These are phyloP conservation scores for Periconia sp. DNA, from an alignment of 2,329 filamentous ascomycete species.

Conservation along the genomic window DNA sequence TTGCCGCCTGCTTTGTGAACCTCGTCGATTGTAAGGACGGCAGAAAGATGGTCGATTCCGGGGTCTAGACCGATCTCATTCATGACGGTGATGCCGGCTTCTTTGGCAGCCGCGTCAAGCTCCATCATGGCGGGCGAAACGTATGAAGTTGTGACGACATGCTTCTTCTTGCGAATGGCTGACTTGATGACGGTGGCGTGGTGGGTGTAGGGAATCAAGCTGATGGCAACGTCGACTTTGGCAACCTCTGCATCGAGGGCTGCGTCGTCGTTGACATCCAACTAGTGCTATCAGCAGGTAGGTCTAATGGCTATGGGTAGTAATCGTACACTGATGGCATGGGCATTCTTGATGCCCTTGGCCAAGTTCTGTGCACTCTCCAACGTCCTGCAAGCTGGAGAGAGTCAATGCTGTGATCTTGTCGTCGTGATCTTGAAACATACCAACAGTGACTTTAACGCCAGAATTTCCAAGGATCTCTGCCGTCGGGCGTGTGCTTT, in stretches of 20 bases:
- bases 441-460: constrained; percentile 64
- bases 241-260: constrained; percentile 82
- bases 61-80: constrained; percentile 75
- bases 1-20: constrained; percentile 90
- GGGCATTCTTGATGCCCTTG: constrained; percentile 71
- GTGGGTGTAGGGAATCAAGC: constrained; percentile 77
- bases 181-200: constrained; percentile 84
- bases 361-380: constrained; percentile 77
- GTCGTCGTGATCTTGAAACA: constrained; percentile 13
- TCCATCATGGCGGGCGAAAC: constrained; percentile 92
- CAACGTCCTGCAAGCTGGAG: constrained; percentile 78
- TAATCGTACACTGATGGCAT: constrained; percentile 63
- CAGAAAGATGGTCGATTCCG: constrained; percentile 77
- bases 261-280: constrained; percentile 79
- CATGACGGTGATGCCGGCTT: constrained; percentile 94
- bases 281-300: constrained; percentile 51
- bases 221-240: constrained; percentile 76
- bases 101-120: constrained; percentile 81
- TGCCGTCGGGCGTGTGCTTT: constrained; percentile 60
- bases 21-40: constrained; percentile 84
- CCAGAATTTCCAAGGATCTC: constrained; percentile 64
- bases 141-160: constrained; percentile 95
- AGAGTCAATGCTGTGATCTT: constrained; percentile 2
- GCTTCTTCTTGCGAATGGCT: constrained; percentile 90
- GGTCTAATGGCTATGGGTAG: background rate